Evolutionary conservation across 441 rosid genomes (phyloP).

Genomic region (Euphorbia corollata): DNA sequence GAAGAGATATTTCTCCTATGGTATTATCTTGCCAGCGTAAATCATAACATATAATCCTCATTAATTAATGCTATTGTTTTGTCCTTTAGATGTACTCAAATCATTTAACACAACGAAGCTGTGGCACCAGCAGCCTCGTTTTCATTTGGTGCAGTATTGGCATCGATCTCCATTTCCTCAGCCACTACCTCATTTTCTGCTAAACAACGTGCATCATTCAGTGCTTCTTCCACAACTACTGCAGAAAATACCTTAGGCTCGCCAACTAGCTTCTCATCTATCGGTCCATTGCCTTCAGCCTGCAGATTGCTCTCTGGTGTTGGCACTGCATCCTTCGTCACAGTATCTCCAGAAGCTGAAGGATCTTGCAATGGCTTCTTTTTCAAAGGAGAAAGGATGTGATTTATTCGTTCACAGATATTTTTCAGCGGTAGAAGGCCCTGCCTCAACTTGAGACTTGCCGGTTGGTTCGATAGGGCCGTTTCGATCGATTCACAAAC

Average conservation of each 20-base stretch:
- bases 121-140: not conserved
- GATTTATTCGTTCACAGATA: slow-evolving; percentile 31
- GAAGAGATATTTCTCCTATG: too few species aligned
- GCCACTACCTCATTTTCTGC: slow-evolving; percentile 12
- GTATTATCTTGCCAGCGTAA: too few species aligned
- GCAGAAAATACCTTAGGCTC: slow-evolving; percentile 6
- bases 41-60: too few species aligned
- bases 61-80: too few species aligned
- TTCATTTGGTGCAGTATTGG: slow-evolving; percentile 3
- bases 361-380: slow-evolving; percentile 15
- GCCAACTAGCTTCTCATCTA: not conserved
- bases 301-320: slow-evolving; percentile 6
- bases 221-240: slow-evolving; percentile 11
- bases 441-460: slow-evolving; percentile 41
- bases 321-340: slow-evolving; percentile 11
- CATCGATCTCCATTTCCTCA: slow-evolving; percentile 24
- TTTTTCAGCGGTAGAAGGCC: slow-evolving; percentile 44
- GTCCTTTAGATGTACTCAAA: slow-evolving; percentile 11
- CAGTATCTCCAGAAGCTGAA: slow-evolving; percentile 23
- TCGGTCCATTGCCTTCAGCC: not conserved
- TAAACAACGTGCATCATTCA: slow-evolving; percentile 9
- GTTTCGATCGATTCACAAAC: slow-evolving; percentile 39
- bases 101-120: slow-evolving; percentile 36
- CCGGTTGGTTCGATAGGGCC: slow-evolving; percentile 32
- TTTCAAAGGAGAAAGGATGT: slow-evolving; percentile 34